A percentile compares a stretch with the other conserved stretches of the same genome.
phyloP scores from a whole-genome alignment of 2,329 filamentous ascomycete genomes.

The Penicillium sp. region DNA sequence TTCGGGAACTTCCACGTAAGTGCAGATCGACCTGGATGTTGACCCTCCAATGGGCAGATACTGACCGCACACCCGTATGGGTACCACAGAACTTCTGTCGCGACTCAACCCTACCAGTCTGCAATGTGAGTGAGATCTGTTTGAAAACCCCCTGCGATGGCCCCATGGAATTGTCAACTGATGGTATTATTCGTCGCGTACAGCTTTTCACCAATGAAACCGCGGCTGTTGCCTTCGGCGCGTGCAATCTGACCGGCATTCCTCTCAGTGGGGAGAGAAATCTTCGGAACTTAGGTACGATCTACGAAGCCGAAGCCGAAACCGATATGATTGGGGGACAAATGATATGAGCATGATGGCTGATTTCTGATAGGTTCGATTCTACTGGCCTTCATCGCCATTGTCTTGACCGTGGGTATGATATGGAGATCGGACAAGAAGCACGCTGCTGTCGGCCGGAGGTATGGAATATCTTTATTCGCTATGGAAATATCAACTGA shows the following conservation, averaged over 20 bases:
- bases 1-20: conserved; percentile 60
- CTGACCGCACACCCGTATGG: conserved; percentile 26
- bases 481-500: conserved; percentile 13
- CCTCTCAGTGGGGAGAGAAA: conserved; percentile 61
- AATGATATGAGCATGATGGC: conserved; percentile 1
- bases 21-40: conserved; percentile 7
- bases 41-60: conserved; percentile 9
- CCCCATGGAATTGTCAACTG: conserved; percentile 11
- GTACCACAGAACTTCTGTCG: conserved; percentile 70
- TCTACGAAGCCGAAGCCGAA: not conserved
- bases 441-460: conserved; percentile 87
- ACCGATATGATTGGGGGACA: not conserved
- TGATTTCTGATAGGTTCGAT: conserved; percentile 68
- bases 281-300: conserved; percentile 78
- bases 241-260: conserved; percentile 76
- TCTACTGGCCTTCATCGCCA: conserved; percentile 73
- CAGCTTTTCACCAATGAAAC: conserved; percentile 68
- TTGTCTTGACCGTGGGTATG: conserved; percentile 64
- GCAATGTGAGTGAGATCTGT: conserved; percentile 65
- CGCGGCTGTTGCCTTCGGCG: conserved; percentile 58
- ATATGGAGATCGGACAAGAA: conserved; percentile 82
- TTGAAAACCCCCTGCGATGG: not conserved
- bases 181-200: conserved; percentile 14
- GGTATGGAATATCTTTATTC: conserved; percentile 53
- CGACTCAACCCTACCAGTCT: conserved; percentile 78